phyloP scores from a whole-genome alignment of 306 rosid genomes.

The Gastrolobium bilobum region DNA sequence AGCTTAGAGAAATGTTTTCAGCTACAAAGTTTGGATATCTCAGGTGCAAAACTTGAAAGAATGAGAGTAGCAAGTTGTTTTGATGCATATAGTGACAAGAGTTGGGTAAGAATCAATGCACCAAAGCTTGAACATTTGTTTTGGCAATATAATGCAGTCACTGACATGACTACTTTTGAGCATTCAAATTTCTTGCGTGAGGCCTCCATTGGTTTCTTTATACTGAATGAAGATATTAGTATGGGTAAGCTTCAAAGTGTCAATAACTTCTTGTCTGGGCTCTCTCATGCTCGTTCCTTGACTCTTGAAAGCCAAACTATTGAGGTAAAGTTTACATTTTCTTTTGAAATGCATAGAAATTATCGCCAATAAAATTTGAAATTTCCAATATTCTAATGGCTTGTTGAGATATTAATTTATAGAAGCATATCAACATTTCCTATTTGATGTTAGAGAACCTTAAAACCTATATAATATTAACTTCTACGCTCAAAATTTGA shows the following conservation, averaged over 20 bases:
- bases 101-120: conserved; percentile 64
- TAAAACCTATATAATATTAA: not conserved
- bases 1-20: conserved; percentile 63
- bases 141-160: conserved; percentile 70
- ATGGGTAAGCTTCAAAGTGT: conserved; percentile 64
- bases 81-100: conserved; percentile 53
- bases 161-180: conserved; percentile 52
- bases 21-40: conserved; percentile 65
- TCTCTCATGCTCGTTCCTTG: conserved; percentile 63
- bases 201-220: conserved; percentile 63
- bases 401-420: not conserved
- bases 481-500: not conserved
- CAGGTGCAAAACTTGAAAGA: conserved; percentile 54
- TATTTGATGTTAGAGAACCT: not conserved
- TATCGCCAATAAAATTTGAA: not conserved
- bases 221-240: conserved; percentile 48
- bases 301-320: conserved; percentile 61
- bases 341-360: not conserved
- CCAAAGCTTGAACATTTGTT: conserved; percentile 55
- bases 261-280: conserved; percentile 60
- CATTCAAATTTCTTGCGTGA: conserved; percentile 53
- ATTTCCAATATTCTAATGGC: not conserved
- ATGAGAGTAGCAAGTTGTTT: conserved; percentile 65
- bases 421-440: not conserved
- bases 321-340: conserved; percentile 62